Base-by-base conservation (phyloP, 305 asterid species). In the Solanum hybrid region DNA sequence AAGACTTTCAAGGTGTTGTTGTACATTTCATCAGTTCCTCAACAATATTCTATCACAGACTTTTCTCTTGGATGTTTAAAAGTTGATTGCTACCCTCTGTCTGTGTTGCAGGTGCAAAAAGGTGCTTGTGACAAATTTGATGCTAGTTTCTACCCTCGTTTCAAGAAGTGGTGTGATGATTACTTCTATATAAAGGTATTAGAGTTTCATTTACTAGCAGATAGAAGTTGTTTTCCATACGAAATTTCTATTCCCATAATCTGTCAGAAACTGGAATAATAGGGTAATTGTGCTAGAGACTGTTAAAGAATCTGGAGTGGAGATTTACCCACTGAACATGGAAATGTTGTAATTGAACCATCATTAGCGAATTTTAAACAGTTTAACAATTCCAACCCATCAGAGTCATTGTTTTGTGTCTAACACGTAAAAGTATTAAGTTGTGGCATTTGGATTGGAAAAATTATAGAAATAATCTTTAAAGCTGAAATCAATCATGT, bases 81-180 rank as follows among this genome's bases (percentile, higher is more conserved):
- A 80, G 29, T 82, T 82, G 22, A 51, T 51, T 31, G 7, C 42
- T 7, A 32, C n/a, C 7, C 2, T 45, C 36, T 17, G 86, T 81
- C 22, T 85, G 31, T 0, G 5, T 85, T 85, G 91, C 91, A 97
- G 99, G 98, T 94, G 87, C 98, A 97, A 91, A 97, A 97, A 93
- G 90, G 87, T 86, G 94, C 99, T 27, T 96, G 99, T 90, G 99
- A 97, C 94, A 95, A 96, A 92, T 97, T 95, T 92, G 95, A 95
- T 86, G 87, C 91, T 71, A 97, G 95, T 90, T 97, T 97, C 96
- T 96, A 97, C 91, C 99, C 99, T 86, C 95, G 91, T 75, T 97
- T 97, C 96, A 97, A 97, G 96, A 97, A 97, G 91, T 97, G 98
- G 98, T 97, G 99, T 91, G 99, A 97, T 92, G 99, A 97, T 94